Evolutionary conservation across 805 yeast genomes (phyloP).

Genomic region (Metschnikowia anglica): DNA sequence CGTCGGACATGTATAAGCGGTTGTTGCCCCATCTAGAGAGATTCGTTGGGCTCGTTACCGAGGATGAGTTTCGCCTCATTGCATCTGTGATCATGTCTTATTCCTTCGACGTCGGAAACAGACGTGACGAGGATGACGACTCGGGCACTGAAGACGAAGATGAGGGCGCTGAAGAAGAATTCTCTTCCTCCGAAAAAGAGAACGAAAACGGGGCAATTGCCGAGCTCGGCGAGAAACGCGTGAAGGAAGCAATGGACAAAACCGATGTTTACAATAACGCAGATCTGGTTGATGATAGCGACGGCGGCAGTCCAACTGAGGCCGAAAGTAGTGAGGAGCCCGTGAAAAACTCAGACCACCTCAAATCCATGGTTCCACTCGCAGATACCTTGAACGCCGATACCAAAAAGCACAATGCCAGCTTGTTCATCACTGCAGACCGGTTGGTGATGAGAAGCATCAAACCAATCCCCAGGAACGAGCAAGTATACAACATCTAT

Average conservation of each 20-base stretch:
- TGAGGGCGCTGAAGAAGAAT: too few species aligned
- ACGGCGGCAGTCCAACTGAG: too few species aligned
- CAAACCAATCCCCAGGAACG: constrained; percentile 56
- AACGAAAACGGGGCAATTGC: neutral
- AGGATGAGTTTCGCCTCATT: constrained; percentile 63
- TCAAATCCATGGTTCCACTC: constrained; percentile 87
- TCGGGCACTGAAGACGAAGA: constrained; percentile 5
- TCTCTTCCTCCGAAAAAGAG: too few species aligned
- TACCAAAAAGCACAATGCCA: constrained; percentile 73
- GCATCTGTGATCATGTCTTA: constrained; percentile 87
- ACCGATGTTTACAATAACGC: too few species aligned
- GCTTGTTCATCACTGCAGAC: constrained; percentile 51
- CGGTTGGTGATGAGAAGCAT: constrained; percentile 70
- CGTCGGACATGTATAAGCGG: constrained; percentile 54
- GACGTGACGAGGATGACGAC: constrained; percentile 25
- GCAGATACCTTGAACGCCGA: constrained; percentile 93
- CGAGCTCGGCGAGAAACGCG: neutral
- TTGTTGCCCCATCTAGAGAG: constrained; percentile 9
- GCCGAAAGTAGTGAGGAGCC: too few species aligned
- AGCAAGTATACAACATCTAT: constrained; percentile 83
- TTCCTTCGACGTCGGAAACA: constrained; percentile 74
- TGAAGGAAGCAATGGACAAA: too few species aligned
- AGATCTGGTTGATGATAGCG: too few species aligned
- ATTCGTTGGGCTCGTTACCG: constrained; percentile 27
- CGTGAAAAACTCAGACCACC: constrained; percentile 33